A percentile compares a stretch with the other conserved stretches of the same genome.
These are phyloP conservation scores for Ceratocystis diversiconidia DNA, from an alignment of 2,329 filamentous ascomycete genomes.

Conservation along the genomic window DNA sequence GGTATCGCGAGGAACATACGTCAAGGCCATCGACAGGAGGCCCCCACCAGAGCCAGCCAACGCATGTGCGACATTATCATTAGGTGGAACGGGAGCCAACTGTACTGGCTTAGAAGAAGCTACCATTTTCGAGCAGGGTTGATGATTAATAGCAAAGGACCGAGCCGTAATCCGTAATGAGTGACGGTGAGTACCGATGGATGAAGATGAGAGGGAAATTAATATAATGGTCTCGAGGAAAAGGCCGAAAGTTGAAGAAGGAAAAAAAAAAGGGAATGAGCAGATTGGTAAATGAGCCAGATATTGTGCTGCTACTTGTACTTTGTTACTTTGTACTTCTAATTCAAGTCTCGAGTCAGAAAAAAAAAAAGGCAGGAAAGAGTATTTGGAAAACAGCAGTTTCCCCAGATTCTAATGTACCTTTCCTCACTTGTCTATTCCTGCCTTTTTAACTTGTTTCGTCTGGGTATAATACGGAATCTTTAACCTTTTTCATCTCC, in stretches of 20 bases:
- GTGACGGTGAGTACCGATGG: too few species aligned
- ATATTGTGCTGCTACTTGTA: too few species aligned
- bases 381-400: background rate
- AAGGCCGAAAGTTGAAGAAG: background rate
- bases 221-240: background rate
- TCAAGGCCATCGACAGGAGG: conserved; percentile 88
- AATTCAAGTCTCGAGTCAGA: background rate
- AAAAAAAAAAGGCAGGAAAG: background rate
- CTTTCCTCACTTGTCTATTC: background rate
- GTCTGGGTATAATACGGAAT: background rate
- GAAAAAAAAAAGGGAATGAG: background rate
- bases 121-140: conserved; percentile 22
- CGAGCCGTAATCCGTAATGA: background rate
- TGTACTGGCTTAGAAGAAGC: conserved; percentile 40
- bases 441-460: background rate
- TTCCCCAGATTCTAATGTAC: conserved; percentile 7
- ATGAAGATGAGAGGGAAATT: background rate
- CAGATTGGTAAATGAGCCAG: background rate
- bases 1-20: conserved; percentile 41
- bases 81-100: conserved; percentile 48
- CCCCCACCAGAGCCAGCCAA: conserved; percentile 86
- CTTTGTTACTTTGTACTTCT: too few species aligned
- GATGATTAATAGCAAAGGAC: background rate
- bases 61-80: conserved; percentile 93
- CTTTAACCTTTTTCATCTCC: background rate